Percentiles rank a stretch among this genome's conserved stretches.
Conservation (phyloP, 2,329 filamentous ascomycete genomes). For the Colletotrichum agaves region DNA sequence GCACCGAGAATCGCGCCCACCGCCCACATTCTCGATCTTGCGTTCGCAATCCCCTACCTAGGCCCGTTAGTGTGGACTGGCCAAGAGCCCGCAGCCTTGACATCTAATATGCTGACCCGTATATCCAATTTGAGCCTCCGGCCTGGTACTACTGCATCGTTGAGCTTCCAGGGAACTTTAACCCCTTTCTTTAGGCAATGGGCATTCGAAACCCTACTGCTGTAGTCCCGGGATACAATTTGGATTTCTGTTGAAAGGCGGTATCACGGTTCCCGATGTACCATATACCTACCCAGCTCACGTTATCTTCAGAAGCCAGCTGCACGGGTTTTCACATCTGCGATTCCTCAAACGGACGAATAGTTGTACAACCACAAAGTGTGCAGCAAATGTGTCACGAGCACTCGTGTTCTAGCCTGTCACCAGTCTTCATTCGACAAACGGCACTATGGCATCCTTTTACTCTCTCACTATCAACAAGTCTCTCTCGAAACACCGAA, state of each 20-base stretch:
- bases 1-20: constrained; percentile 16
- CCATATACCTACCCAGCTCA: background rate
- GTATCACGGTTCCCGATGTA: background rate
- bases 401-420: constrained; percentile 25
- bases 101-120: constrained; percentile 17
- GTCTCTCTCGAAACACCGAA: background rate
- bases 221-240: background rate
- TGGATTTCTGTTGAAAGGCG: background rate
- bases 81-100: constrained; percentile 7
- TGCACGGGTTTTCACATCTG: constrained; percentile 19
- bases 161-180: background rate
- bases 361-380: background rate
- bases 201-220: constrained; percentile 9
- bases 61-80: constrained; percentile 23
- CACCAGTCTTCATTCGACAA: background rate
- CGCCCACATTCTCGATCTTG: constrained; percentile 19
- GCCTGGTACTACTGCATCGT: background rate
- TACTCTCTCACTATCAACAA: background rate
- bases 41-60: constrained; percentile 6
- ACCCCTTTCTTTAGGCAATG: constrained; percentile 6
- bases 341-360: constrained; percentile 7
- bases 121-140: background rate
- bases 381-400: constrained; percentile 19
- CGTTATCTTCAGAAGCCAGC: constrained; percentile 7
- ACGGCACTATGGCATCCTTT: constrained; percentile 8